Evolutionary conservation across 2,329 filamentous ascomycete genomes (phyloP).

Genomic region (Sporothrix sp.): DNA sequence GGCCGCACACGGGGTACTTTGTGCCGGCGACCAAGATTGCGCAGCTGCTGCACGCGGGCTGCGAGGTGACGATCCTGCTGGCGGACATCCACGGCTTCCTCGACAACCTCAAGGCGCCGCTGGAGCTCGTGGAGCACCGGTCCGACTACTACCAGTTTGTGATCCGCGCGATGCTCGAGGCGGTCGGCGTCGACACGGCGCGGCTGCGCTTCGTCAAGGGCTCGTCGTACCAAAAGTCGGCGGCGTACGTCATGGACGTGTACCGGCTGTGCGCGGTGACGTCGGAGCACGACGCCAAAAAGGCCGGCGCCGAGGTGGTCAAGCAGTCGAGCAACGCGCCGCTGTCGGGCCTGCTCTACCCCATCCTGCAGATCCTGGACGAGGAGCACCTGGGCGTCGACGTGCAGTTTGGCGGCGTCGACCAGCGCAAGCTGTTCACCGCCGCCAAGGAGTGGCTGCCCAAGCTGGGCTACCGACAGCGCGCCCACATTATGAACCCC

Average conservation of each 20-base stretch:
- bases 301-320: constrained; percentile 86
- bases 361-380: constrained; percentile 81
- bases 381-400: constrained; percentile 85
- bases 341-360: constrained; percentile 68
- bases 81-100: constrained; percentile 68
- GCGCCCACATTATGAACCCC: constrained; percentile 49
- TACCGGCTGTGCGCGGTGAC: constrained; percentile 64
- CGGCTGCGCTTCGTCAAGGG: constrained; percentile 78
- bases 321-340: constrained; percentile 78
- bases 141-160: constrained; percentile 73
- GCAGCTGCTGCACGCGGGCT: constrained; percentile 75
- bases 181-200: constrained; percentile 69
- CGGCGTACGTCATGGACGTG: constrained; percentile 78
- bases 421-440: constrained; percentile 84
- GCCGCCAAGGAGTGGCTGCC: constrained; percentile 78
- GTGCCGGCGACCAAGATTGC: constrained; percentile 84
- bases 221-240: constrained; percentile 65
- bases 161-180: constrained; percentile 64
- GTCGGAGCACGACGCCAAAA: constrained; percentile 73
- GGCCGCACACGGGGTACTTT: constrained; percentile 83
- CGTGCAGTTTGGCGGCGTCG: constrained; percentile 72
- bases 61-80: constrained; percentile 69
- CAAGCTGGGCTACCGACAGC: constrained; percentile 71
- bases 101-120: constrained; percentile 75
- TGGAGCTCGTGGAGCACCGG: constrained; percentile 75